Conservation (phyloP, 148 eudicot genomes). For the Drosera capensis region DNA sequence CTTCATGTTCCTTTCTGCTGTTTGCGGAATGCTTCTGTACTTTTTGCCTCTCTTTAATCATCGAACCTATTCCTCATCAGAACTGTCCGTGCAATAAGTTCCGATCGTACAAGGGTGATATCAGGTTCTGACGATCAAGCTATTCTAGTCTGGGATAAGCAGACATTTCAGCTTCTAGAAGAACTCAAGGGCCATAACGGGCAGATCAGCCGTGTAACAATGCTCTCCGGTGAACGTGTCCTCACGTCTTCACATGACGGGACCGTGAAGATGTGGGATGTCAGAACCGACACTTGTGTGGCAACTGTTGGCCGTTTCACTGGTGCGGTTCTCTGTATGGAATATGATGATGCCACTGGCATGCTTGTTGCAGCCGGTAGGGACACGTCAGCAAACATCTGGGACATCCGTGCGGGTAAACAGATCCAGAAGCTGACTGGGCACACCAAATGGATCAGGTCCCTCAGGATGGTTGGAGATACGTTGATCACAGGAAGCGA, state of each 20-base stretch:
- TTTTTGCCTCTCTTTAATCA: no score
- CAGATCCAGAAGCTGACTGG: constrained; percentile 91
- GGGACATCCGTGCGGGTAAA: constrained; percentile 93
- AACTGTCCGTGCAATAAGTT: constrained; percentile 70
- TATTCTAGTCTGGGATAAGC: constrained; percentile 95
- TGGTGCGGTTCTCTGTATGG: constrained; percentile 80
- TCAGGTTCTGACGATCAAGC: constrained; percentile 92
- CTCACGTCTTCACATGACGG: constrained; percentile 89
- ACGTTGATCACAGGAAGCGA: constrained; percentile 79
- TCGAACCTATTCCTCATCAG: constrained; percentile 25
- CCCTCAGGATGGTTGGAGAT: constrained; percentile 91
- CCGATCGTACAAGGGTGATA: constrained; percentile 81
- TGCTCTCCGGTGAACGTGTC: constrained; percentile 97
- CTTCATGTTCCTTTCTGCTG: neutral
- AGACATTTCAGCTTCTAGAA: constrained; percentile 77
- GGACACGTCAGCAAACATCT: constrained; percentile 65
- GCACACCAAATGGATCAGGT: constrained; percentile 85
- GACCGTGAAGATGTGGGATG: constrained; percentile 96
- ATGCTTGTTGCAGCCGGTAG: constrained; percentile 83
- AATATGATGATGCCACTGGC: constrained; percentile 80
- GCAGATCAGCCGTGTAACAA: constrained; percentile 62
- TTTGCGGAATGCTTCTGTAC: neutral
- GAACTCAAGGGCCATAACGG: constrained; percentile 88
- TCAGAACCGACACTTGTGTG: constrained; percentile 82
- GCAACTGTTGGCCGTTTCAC: constrained; percentile 94